Evolutionary conservation across 768 basidiomycete genomes (phyloP).

Genomic region (Boletellus sp.): DNA sequence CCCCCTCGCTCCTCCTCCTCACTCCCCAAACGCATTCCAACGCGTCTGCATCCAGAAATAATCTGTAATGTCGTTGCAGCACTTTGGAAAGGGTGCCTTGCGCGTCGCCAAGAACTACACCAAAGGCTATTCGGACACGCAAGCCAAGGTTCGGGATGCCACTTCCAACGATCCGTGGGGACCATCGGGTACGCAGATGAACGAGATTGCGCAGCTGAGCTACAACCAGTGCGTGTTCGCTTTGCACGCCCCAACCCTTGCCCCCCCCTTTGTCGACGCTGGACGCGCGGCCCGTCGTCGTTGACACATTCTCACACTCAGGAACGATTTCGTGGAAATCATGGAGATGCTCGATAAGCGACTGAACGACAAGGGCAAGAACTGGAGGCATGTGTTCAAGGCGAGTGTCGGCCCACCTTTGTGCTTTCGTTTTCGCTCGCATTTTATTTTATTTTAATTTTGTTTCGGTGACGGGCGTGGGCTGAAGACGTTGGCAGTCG

Average conservation of each 20-base stretch:
- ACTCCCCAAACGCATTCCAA: background rate
- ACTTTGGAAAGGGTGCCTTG: constrained; percentile 80
- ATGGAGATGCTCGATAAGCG: constrained; percentile 99
- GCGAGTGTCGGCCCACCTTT: constrained; percentile 36
- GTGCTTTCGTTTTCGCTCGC: background rate
- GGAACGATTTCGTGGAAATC: constrained; percentile 96
- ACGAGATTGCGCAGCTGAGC: constrained; percentile 94
- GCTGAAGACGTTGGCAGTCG: constrained; percentile 43
- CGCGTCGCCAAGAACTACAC: constrained; percentile 95
- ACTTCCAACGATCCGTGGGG: constrained; percentile 99
- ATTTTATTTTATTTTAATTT: background rate
- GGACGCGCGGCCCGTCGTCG: background rate
- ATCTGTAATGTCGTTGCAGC: constrained; percentile 53
- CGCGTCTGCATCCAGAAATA: background rate
- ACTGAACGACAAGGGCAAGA: constrained; percentile 98
- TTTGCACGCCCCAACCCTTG: no score
- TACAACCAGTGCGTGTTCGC: constrained; percentile 80
- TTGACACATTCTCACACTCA: constrained; percentile 15
- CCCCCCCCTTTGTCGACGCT: background rate
- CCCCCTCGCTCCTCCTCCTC: background rate
- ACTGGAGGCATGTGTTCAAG: constrained; percentile 99
- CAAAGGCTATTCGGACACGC: constrained; percentile 91
- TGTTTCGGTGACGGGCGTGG: constrained; percentile 3
- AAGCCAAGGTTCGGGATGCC: constrained; percentile 93
- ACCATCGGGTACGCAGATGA: constrained; percentile 97